These are phyloP conservation scores for Cyberlindnera galapagoensis DNA, from an alignment of 805 yeast species.

Conservation along the genomic window DNA sequence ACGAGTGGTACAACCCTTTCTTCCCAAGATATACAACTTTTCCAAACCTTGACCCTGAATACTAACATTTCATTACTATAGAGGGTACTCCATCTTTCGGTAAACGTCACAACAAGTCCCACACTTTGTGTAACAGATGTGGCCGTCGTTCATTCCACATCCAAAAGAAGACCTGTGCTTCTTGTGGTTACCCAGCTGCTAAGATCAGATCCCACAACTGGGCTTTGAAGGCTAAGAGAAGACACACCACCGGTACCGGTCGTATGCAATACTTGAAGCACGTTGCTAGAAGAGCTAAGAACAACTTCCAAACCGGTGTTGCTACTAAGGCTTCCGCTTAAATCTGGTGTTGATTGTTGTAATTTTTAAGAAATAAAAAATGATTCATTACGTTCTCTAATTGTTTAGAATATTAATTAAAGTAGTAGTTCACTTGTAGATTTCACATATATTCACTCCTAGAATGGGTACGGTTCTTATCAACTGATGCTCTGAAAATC, in stretches of 20 bases:
- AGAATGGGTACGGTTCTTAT: no score
- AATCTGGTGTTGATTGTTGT: slow-evolving; percentile 25
- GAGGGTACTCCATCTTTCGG: slow-evolving; percentile 99
- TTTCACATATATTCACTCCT: no score
- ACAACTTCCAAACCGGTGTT: slow-evolving; percentile 93
- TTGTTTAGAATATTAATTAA: no score
- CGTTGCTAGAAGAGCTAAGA: slow-evolving; percentile 97
- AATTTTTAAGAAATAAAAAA: slow-evolving; percentile 10
- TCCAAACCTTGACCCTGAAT: no score
- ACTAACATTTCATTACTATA: slow-evolving; percentile 32
- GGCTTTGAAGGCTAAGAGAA: slow-evolving; percentile 99
- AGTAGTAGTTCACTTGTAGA: no score
- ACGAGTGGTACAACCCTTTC: no score
- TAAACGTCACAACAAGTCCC: slow-evolving; percentile 99
- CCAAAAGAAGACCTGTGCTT: slow-evolving; percentile 98
- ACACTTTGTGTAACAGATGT: slow-evolving; percentile 98
- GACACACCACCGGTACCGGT: slow-evolving; percentile 99
- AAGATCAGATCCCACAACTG: slow-evolving; percentile 98
- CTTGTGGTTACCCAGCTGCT: slow-evolving; percentile 99
- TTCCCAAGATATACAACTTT: no score
- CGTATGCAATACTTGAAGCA: slow-evolving; percentile 97
- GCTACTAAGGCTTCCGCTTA: slow-evolving; percentile 63
- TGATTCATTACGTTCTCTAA: slow-evolving; percentile 10
- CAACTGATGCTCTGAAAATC: no score
- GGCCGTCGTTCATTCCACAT: slow-evolving; percentile 98